Conservation (phyloP, 139 green algal species). For the Deuterostichococcus epilithicus region DNA sequence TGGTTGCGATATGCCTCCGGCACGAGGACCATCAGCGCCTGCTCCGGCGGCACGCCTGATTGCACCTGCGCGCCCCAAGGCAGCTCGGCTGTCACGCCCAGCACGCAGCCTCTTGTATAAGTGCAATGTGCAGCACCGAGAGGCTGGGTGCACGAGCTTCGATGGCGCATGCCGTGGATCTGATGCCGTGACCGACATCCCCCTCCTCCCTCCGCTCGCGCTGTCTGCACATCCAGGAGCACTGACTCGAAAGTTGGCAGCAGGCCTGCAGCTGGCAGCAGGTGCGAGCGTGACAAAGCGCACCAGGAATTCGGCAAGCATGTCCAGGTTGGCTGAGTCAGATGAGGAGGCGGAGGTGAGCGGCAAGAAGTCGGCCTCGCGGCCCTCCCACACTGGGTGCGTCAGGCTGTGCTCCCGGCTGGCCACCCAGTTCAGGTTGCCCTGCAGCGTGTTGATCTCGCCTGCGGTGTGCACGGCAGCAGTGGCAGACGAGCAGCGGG, state of each 20-base stretch:
- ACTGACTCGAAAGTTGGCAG: too few relatives aligned
- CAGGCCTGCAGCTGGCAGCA: too few relatives aligned
- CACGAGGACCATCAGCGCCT: slow-evolving; percentile 97
- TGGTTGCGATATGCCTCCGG: slow-evolving; percentile 92
- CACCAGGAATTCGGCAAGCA: slow-evolving; percentile 90
- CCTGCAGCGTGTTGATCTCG: slow-evolving; percentile 99
- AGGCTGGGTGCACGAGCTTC: too few relatives aligned
- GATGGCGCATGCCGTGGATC: too few relatives aligned
- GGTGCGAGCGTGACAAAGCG: too few relatives aligned
- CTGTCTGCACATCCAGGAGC: too few relatives aligned
- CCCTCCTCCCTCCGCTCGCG: too few relatives aligned
- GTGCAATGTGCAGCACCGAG: too few relatives aligned
- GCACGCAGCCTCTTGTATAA: too few relatives aligned
- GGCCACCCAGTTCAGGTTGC: slow-evolving; percentile 99
- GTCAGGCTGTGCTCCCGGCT: slow-evolving; percentile 84
- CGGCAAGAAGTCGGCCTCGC: slow-evolving; percentile 86
- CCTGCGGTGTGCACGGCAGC: slow-evolving; percentile 34
- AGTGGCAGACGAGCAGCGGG: background rate
- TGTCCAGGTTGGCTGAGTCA: slow-evolving; percentile 97
- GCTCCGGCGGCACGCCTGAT: slow-evolving; percentile 21
- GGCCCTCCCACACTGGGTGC: slow-evolving; percentile 83
- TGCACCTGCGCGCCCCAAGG: too few relatives aligned
- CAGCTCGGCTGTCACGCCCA: too few relatives aligned
- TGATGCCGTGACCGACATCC: too few relatives aligned
- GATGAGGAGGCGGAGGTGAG: slow-evolving; percentile 76